Conservation (phyloP, 495 filamentous ascomycete species). For the Lindgomyces ingoldianus region DNA sequence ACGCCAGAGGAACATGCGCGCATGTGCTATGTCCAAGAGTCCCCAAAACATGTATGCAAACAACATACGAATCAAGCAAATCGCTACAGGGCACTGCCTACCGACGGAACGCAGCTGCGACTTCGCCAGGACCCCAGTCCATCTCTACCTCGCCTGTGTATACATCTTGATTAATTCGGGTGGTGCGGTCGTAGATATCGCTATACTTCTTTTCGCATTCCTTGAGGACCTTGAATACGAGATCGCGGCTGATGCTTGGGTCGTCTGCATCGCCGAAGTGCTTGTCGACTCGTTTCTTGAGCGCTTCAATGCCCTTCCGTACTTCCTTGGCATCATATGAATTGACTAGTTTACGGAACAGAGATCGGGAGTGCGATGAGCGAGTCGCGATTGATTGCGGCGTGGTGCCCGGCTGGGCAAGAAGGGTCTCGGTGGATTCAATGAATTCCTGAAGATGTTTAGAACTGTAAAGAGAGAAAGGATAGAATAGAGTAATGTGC, state of each 20-base stretch:
- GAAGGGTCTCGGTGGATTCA: constrained; percentile 75
- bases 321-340: constrained; percentile 81
- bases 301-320: constrained; percentile 76
- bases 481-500: too few species aligned
- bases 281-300: constrained; percentile 90
- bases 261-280: constrained; percentile 91
- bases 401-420: constrained; percentile 52
- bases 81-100: background rate
- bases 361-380: constrained; percentile 72
- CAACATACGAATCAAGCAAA: background rate
- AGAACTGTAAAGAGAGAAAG: constrained; percentile 1
- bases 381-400: constrained; percentile 62
- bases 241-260: constrained; percentile 60
- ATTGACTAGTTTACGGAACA: constrained; percentile 81
- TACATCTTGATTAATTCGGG: constrained; percentile 61
- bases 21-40: background rate
- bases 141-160: constrained; percentile 66
- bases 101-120: constrained; percentile 24
- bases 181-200: constrained; percentile 68
- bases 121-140: constrained; percentile 44
- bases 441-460: constrained; percentile 66
- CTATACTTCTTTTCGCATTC: constrained; percentile 80
- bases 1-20: background rate
- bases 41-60: background rate
- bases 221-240: constrained; percentile 76